Conservation (phyloP, 495 filamentous ascomycete species). For the Neurospora pannonica region DNA sequence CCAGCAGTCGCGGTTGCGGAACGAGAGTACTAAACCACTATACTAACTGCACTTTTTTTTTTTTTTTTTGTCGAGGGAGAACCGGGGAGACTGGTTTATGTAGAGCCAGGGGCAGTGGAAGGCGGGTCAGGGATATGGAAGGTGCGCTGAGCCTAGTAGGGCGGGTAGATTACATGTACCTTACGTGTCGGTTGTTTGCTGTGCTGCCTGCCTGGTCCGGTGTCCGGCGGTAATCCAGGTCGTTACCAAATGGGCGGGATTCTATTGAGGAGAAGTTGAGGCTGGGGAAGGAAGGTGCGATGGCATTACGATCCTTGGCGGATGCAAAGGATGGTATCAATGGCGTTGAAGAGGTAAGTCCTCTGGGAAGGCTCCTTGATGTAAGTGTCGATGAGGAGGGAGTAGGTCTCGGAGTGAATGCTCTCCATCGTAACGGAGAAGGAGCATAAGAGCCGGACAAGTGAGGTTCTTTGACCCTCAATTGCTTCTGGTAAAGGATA, state of each 20-base stretch:
- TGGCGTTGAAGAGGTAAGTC: constrained; percentile 91
- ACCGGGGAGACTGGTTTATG: background rate
- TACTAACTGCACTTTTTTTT: background rate
- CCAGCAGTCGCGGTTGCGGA: background rate
- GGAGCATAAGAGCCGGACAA: background rate
- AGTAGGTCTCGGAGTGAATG: constrained; percentile 99
- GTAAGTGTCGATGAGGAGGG: constrained; percentile 96
- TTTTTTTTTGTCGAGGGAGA: background rate
- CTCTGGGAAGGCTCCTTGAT: constrained; percentile 97
- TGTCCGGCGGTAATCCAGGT: background rate
- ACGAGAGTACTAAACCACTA: background rate
- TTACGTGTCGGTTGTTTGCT: background rate
- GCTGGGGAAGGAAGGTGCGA: background rate
- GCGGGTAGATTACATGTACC: background rate
- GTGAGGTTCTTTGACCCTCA: background rate
- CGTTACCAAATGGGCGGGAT: background rate
- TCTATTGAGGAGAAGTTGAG: background rate
- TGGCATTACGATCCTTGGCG: constrained; percentile 35
- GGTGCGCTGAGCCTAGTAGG: background rate
- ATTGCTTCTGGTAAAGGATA: no score
- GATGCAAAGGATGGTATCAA: constrained; percentile 92
- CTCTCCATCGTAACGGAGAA: constrained; percentile 99
- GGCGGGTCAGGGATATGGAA: background rate
- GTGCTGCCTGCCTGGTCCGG: background rate
- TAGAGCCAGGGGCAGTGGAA: background rate